A percentile compares a stretch with the other conserved stretches of the same genome.
phyloP scores from a whole-genome alignment of 345 rosid genomes.

The Gossypium stocksii region DNA sequence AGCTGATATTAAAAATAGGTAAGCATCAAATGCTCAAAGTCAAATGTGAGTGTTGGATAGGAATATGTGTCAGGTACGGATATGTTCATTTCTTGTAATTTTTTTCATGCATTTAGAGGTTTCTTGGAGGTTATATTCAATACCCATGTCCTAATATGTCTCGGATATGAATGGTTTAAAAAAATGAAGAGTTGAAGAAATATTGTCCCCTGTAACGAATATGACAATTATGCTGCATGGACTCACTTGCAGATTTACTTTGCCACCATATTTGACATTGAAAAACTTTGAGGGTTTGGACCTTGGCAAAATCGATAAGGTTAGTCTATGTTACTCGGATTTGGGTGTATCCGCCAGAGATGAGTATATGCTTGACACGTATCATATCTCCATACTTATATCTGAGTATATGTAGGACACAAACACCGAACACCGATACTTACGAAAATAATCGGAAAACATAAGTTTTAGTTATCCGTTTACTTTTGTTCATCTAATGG shows the following conservation, averaged over 20 bases:
- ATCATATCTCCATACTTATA: too few relatives aligned
- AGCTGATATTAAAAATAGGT: conserved; percentile 94
- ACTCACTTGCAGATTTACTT: conserved; percentile 48
- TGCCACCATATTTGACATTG: conserved; percentile 71
- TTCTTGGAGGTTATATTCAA: background rate
- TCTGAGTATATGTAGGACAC: too few relatives aligned
- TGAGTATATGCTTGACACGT: too few relatives aligned
- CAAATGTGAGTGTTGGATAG: background rate
- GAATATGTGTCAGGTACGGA: too few relatives aligned
- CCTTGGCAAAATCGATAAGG: conserved; percentile 73
- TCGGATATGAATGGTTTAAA: background rate
- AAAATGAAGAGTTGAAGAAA: too few relatives aligned
- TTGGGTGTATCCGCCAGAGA: too few relatives aligned
- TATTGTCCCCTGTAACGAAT: too few relatives aligned
- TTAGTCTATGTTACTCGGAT: conserved; percentile 1
- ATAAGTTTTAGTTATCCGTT: background rate
- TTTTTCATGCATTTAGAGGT: background rate
- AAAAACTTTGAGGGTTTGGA: conserved; percentile 84
- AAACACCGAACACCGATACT: too few relatives aligned
- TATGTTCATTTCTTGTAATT: background rate
- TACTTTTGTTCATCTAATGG: background rate
- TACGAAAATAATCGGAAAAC: too few relatives aligned
- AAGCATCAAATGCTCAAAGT: background rate
- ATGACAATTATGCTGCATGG: background rate
- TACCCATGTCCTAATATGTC: too few relatives aligned